Percentiles rank a stretch among this genome's conserved stretches.
Evolutionary conservation across 2,329 filamentous ascomycete species (phyloP).

Genomic region (Trichoderma breve): DNA sequence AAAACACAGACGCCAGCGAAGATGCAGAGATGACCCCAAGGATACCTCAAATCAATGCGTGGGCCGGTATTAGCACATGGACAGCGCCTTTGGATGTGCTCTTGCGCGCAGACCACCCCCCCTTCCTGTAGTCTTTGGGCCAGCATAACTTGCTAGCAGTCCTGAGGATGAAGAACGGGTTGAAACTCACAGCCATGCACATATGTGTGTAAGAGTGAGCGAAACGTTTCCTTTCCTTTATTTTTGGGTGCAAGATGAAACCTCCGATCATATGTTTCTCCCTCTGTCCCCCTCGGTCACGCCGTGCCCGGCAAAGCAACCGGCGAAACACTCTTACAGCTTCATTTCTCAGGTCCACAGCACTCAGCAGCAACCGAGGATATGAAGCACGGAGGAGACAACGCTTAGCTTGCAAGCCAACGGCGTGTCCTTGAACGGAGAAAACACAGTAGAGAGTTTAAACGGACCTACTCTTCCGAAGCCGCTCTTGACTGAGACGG

Average conservation of each 20-base stretch:
- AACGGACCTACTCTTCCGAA: constrained; percentile 10
- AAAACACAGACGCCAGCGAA: constrained; percentile 7
- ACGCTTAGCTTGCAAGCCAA: neutral
- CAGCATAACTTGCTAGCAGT: neutral
- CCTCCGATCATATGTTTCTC: constrained; percentile 14
- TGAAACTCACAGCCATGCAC: constrained; percentile 8
- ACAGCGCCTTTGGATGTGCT: constrained; percentile 11
- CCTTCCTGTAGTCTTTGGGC: neutral
- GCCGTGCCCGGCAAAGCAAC: constrained; percentile 11
- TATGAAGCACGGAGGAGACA: constrained; percentile 15
- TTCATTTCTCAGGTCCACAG: constrained; percentile 10
- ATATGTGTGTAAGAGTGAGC: constrained; percentile 4
- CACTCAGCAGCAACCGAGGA: constrained; percentile 11
- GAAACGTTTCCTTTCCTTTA: constrained; percentile 16
- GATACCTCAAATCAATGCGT: constrained; percentile 1
- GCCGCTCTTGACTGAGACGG: constrained; percentile 2
- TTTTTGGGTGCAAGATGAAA: constrained; percentile 8
- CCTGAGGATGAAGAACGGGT: constrained; percentile 5
- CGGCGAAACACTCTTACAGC: neutral
- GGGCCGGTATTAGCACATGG: constrained; percentile 8
- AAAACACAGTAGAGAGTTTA: neutral
- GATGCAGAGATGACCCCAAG: constrained; percentile 9
- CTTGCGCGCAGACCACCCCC: constrained; percentile 9
- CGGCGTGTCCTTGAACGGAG: neutral
- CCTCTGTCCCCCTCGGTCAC: constrained; percentile 14